These are phyloP conservation scores for Paramyrothecium sp. DNA, from an alignment of 2,329 filamentous ascomycete species.

Conservation along the genomic window DNA sequence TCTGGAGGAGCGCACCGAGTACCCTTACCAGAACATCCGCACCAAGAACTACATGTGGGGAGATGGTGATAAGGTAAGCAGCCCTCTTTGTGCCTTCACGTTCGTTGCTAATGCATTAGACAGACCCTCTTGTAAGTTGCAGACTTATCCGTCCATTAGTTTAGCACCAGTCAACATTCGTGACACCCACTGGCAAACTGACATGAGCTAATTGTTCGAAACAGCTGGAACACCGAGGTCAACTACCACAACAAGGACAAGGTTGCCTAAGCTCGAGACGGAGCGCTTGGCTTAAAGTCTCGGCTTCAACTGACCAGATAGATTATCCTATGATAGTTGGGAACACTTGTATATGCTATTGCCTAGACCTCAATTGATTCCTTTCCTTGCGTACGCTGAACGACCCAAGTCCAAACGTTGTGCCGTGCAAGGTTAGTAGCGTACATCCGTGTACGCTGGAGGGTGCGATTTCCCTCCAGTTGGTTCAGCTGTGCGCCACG, in stretches of 20 bases:
- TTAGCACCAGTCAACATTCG: not conserved
- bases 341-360: conserved; percentile 27
- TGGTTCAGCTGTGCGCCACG: too few species aligned
- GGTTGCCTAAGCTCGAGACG: conserved; percentile 38
- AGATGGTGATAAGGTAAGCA: conserved; percentile 84
- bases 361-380: conserved; percentile 30
- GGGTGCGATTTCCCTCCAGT: too few species aligned
- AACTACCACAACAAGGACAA: conserved; percentile 98
- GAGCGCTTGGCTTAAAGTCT: conserved; percentile 7
- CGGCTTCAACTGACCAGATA: conserved; percentile 21
- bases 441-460: too few species aligned
- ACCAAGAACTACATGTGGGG: conserved; percentile 95
- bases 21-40: conserved; percentile 97
- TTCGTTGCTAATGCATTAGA: conserved; percentile 19
- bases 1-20: conserved; percentile 87
- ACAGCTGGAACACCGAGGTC: conserved; percentile 88
- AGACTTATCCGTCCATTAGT: not conserved
- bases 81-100: too few species aligned
- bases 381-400: not conserved
- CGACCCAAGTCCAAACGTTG: too few species aligned
- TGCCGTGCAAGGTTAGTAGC: too few species aligned
- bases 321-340: conserved; percentile 19
- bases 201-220: conserved; percentile 12
- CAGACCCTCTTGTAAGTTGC: conserved; percentile 53
- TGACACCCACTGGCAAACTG: not conserved